Conservation (phyloP, 768 basidiomycete species). For the Leucocoprinus leucothites region DNA sequence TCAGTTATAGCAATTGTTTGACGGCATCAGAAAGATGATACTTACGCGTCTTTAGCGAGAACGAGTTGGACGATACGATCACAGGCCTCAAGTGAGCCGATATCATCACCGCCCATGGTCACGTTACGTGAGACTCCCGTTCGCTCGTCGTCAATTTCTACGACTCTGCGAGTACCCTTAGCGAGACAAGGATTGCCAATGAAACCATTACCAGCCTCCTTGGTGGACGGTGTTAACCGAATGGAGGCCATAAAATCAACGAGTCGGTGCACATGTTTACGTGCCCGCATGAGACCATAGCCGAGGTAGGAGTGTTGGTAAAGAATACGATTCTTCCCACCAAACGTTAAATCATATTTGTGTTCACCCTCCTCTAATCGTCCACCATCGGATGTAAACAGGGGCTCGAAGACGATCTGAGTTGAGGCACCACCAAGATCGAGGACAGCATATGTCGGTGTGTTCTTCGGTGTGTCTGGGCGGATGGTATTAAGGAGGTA, state of each 20-base stretch:
- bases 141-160: conserved; percentile 58
- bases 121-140: conserved; percentile 50
- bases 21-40: conserved; percentile 17
- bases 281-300: conserved; percentile 89
- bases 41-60: conserved; percentile 92
- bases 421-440: conserved; percentile 97
- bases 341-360: conserved; percentile 81
- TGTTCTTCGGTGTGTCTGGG: conserved; percentile 40
- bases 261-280: conserved; percentile 81
- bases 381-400: conserved; percentile 38
- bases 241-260: conserved; percentile 80
- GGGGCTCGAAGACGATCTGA: conserved; percentile 95
- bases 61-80: conserved; percentile 80
- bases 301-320: conserved; percentile 99
- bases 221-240: conserved; percentile 19
- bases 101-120: conserved; percentile 80
- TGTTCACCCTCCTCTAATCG: conserved; percentile 77
- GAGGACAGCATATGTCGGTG: conserved; percentile 77
- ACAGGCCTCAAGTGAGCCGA: conserved; percentile 86
- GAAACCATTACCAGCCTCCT: conserved; percentile 12
- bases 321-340: conserved; percentile 64
- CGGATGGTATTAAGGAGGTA: conserved; percentile 81
- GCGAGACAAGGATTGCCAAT: conserved; percentile 85
- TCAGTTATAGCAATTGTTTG: neutral
- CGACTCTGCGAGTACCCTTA: conserved; percentile 53